Evolutionary conservation across 2,329 filamentous ascomycete genomes (phyloP).

Genomic region (Colletotrichum sp.): DNA sequence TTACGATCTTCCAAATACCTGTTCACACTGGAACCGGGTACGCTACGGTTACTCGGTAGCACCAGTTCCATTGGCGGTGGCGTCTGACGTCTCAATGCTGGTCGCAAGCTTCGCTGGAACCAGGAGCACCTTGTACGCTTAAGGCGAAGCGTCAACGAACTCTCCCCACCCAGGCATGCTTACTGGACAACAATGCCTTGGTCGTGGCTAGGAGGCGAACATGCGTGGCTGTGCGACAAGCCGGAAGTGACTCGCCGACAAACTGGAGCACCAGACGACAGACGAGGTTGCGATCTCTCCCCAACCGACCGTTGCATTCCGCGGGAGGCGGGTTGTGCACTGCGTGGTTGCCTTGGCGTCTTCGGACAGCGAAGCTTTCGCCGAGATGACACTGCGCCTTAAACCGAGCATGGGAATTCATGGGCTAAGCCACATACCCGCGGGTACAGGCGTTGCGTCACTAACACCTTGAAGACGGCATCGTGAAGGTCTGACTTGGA

Average conservation of each 20-base stretch:
- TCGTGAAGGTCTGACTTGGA: not conserved
- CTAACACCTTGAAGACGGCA: not conserved
- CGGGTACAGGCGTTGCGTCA: not conserved
- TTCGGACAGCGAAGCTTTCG: not conserved
- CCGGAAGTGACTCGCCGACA: not conserved
- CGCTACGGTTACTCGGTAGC: not conserved
- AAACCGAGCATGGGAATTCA: not conserved
- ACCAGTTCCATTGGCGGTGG: not conserved
- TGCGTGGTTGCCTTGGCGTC: not conserved
- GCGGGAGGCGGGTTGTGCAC: not conserved
- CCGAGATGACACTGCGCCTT: not conserved
- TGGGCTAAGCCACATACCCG: not conserved
- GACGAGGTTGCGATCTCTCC: not conserved
- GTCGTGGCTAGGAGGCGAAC: conserved; percentile 3
- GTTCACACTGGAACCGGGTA: not conserved
- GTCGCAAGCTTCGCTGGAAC: not conserved
- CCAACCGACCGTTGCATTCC: not conserved
- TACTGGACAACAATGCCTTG: not conserved
- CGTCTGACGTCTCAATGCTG: not conserved
- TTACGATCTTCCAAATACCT: not conserved
- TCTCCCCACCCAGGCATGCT: not conserved
- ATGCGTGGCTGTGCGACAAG: conserved; percentile 10
- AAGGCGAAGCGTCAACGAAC: conserved; percentile 7
- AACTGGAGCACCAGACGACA: not conserved
- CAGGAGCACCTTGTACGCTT: not conserved